A percentile compares a stretch with the other conserved stretches of the same genome.
Conservation (phyloP, 192 early-diverging fungal genomes). For the Backusella tuberculispora region DNA sequence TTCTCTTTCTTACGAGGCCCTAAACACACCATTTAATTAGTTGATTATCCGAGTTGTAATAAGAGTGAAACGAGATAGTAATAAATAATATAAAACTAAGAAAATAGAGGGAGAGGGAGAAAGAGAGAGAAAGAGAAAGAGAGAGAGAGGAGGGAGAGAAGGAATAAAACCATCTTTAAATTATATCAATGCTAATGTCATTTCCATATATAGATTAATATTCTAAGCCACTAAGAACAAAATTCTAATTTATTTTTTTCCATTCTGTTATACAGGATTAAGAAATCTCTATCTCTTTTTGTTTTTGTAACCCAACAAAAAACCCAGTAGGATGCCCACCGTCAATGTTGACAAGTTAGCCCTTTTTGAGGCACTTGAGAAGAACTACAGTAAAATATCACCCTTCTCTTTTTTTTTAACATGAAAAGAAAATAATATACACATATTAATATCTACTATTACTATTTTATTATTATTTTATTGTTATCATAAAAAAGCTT, state of each 20-base stretch:
- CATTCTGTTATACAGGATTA: not conserved
- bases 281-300: conserved; percentile 9
- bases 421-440: not conserved
- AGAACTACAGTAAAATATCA: conserved; percentile 68
- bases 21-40: conserved; percentile 27
- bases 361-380: conserved; percentile 83
- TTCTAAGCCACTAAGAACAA: not conserved
- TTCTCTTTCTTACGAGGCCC: conserved; percentile 40
- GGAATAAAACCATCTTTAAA: not conserved
- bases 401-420: not conserved
- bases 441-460: not conserved
- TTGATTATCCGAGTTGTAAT: not conserved
- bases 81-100: not conserved
- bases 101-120: not conserved
- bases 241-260: conserved; percentile 10
- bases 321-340: conserved; percentile 79
- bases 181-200: not conserved
- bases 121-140: not conserved
- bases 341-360: conserved; percentile 91
- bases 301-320: conserved; percentile 8
- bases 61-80: not conserved
- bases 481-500: conserved; percentile 46
- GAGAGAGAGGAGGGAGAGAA: not conserved
- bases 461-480: conserved; percentile 16
- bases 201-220: not conserved